Evolutionary conservation across 352 stramenopile species (phyloP).

Genomic region (Phytophthora sp.): DNA sequence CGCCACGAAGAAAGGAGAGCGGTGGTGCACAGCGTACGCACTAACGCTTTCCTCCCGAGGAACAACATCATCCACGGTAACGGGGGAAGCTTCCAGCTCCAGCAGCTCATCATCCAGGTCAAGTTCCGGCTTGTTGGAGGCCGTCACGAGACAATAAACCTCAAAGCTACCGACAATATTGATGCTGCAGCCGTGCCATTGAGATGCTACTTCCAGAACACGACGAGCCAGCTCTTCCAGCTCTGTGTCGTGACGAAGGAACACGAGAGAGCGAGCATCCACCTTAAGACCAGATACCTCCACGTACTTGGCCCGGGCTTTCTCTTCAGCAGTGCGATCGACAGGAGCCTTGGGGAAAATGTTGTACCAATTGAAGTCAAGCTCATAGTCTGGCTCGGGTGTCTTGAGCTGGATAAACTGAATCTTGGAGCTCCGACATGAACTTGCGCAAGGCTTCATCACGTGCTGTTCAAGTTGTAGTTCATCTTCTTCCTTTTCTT

Average conservation of each 20-base stretch:
- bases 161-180: slow-evolving; percentile 64
- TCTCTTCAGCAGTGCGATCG: slow-evolving; percentile 34
- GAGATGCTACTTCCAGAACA: slow-evolving; percentile 59
- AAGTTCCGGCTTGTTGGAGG: slow-evolving; percentile 34
- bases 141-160: slow-evolving; percentile 73
- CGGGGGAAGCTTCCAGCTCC: slow-evolving; percentile 36
- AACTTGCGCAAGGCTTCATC: slow-evolving; percentile 9
- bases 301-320: slow-evolving; percentile 58
- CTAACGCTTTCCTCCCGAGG: slow-evolving; percentile 72
- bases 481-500: slow-evolving; percentile 15
- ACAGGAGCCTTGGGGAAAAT: slow-evolving; percentile 80
- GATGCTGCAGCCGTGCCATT: slow-evolving; percentile 76
- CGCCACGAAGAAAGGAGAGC: slow-evolving; percentile 68
- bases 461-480: neutral
- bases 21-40: slow-evolving; percentile 70
- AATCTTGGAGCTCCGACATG: slow-evolving; percentile 19
- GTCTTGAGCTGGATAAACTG: slow-evolving; percentile 67
- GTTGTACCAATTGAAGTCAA: slow-evolving; percentile 84
- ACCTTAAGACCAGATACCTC: slow-evolving; percentile 56
- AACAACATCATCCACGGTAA: slow-evolving; percentile 62
- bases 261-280: slow-evolving; percentile 61
- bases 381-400: slow-evolving; percentile 62
- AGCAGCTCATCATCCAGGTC: slow-evolving; percentile 39
- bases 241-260: slow-evolving; percentile 59
- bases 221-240: slow-evolving; percentile 55